Evolutionary conservation across 2,329 filamentous ascomycete species (phyloP).

Genomic region (Aspergillus ibericus): DNA sequence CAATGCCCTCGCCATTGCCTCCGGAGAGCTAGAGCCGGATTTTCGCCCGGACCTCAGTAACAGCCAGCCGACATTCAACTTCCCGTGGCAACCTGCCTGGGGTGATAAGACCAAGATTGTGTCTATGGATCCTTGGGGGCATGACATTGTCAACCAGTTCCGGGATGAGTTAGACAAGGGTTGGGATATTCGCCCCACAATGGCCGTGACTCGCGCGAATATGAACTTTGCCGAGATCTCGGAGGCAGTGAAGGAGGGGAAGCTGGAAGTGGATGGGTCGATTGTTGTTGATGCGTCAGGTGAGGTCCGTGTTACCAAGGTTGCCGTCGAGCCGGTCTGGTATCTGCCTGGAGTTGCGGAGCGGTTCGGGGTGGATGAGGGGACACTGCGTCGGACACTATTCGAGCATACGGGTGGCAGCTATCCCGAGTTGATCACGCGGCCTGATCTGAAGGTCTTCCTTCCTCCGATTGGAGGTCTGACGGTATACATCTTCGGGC

Average conservation of each 20-base stretch:
- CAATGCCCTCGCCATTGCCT: conserved; percentile 87
- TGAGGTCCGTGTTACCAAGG: conserved; percentile 91
- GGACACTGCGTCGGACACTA: conserved; percentile 76
- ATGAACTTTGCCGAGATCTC: conserved; percentile 97
- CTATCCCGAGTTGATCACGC: conserved; percentile 94
- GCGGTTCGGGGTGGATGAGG: conserved; percentile 90
- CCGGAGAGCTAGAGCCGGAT: conserved; percentile 79
- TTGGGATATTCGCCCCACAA: conserved; percentile 79
- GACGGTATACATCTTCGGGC: conserved; percentile 96
- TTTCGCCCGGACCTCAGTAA: conserved; percentile 79
- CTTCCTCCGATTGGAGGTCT: conserved; percentile 91
- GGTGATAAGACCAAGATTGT: conserved; percentile 90
- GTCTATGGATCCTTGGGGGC: conserved; percentile 93
- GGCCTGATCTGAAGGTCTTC: conserved; percentile 92
- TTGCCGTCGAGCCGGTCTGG: conserved; percentile 94
- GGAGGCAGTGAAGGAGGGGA: conserved; percentile 77
- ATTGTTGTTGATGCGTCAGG: conserved; percentile 84
- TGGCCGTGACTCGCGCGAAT: conserved; percentile 86
- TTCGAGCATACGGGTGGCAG: conserved; percentile 96
- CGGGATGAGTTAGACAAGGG: conserved; percentile 73
- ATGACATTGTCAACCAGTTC: conserved; percentile 76
- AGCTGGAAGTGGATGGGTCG: conserved; percentile 78
- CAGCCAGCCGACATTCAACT: conserved; percentile 85
- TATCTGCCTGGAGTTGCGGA: conserved; percentile 86
- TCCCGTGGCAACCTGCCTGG: conserved; percentile 90